These are phyloP conservation scores for Spergularia marina DNA, from an alignment of 148 eudicot genomes.

Conservation along the genomic window DNA sequence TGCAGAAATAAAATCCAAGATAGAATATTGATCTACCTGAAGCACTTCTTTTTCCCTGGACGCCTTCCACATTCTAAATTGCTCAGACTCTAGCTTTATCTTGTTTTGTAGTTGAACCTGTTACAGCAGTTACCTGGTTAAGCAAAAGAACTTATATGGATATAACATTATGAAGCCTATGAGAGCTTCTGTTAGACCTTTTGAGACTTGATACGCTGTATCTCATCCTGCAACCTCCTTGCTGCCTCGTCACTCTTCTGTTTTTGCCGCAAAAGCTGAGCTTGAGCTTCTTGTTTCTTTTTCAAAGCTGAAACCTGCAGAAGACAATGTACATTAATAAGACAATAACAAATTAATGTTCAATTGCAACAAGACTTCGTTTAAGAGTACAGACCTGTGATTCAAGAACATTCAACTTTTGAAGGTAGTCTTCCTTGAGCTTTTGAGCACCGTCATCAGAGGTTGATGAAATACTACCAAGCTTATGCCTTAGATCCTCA, in stretches of 20 bases:
- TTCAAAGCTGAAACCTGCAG: slow-evolving; percentile 77
- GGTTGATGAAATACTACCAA: slow-evolving; percentile 60
- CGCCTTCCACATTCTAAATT: slow-evolving; percentile 92
- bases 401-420: slow-evolving; percentile 81
- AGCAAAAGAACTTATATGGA: background rate
- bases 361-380: background rate
- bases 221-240: slow-evolving; percentile 85
- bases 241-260: slow-evolving; percentile 98
- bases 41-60: slow-evolving; percentile 94
- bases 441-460: slow-evolving; percentile 81
- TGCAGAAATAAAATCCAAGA: background rate
- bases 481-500: slow-evolving; percentile 72
- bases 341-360: background rate
- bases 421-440: slow-evolving; percentile 91
- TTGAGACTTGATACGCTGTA: slow-evolving; percentile 88
- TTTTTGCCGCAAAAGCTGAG: slow-evolving; percentile 85
- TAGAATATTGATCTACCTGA: slow-evolving; percentile 52
- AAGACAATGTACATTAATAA: background rate
- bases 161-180: background rate
- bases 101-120: slow-evolving; percentile 97
- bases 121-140: background rate
- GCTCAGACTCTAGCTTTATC: slow-evolving; percentile 97
- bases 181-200: slow-evolving; percentile 47
- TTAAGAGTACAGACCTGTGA: slow-evolving; percentile 52
- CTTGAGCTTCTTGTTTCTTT: slow-evolving; percentile 98